These are phyloP conservation scores for Suhomyces pyralidae DNA, from an alignment of 805 yeast genomes.

Conservation along the genomic window DNA sequence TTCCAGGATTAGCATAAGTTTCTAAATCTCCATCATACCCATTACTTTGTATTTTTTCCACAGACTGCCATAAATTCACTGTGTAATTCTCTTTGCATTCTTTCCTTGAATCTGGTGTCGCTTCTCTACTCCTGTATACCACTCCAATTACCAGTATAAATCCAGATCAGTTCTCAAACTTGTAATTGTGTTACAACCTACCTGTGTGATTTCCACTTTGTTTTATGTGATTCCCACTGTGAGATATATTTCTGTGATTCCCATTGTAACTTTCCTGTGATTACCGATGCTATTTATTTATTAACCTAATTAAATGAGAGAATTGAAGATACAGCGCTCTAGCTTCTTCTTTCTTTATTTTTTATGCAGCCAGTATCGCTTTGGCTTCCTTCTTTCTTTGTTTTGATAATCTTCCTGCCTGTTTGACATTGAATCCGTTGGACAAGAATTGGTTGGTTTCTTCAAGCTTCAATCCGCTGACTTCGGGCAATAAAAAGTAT, in stretches of 20 bases:
- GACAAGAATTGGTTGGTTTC: slow-evolving; percentile 80
- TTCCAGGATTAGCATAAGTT: no score
- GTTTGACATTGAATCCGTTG: slow-evolving; percentile 81
- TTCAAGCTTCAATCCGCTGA: slow-evolving; percentile 85
- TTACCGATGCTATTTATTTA: background rate
- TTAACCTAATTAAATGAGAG: background rate
- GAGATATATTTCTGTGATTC: no score
- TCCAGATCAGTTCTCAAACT: no score
- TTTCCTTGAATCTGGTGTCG: background rate
- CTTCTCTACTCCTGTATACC: background rate
- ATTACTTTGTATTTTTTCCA: no score
- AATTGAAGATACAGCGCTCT: background rate
- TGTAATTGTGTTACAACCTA: no score
- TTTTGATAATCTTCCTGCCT: slow-evolving; percentile 36
- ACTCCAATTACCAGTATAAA: no score
- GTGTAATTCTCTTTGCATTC: no score
- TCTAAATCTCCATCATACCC: no score
- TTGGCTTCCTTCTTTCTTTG: slow-evolving; percentile 28
- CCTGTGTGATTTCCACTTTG: no score
- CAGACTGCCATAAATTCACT: no score
- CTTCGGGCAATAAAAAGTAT: slow-evolving; percentile 86
- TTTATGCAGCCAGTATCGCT: background rate
- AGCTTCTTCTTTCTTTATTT: slow-evolving; percentile 29
- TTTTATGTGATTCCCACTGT: no score
- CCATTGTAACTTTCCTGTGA: no score